Conservation (phyloP, 306 rosid genomes). For the Sophora flavescens region DNA sequence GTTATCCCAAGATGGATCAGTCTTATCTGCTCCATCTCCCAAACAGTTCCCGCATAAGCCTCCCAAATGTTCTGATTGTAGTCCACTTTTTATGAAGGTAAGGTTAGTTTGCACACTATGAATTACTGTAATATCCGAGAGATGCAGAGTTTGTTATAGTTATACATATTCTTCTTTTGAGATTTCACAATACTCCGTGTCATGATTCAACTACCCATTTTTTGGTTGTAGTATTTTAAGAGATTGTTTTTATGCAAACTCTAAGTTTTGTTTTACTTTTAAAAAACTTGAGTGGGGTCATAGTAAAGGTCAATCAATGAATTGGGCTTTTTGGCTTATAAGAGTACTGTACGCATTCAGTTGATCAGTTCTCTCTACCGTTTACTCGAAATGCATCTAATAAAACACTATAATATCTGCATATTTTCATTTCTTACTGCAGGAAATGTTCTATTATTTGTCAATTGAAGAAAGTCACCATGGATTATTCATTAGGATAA, state of each 20-base stretch:
- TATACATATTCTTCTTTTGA: conserved; percentile 25
- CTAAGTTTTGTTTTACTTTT: neutral
- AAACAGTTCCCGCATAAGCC: conserved; percentile 87
- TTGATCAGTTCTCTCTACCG: conserved; percentile 7
- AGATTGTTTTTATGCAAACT: neutral
- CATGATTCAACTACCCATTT: conserved; percentile 5
- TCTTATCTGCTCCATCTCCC: no score
- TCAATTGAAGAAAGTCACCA: conserved; percentile 22
- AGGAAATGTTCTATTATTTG: conserved; percentile 33
- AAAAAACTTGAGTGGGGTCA: conserved; percentile 8
- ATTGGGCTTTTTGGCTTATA: conserved; percentile 23
- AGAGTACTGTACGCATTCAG: neutral
- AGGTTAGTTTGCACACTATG: conserved; percentile 25
- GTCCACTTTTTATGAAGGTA: conserved; percentile 93
- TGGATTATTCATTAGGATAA: conserved; percentile 24
- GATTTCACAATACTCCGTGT: conserved; percentile 7
- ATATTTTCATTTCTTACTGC: conserved; percentile 20
- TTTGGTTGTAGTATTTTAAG: conserved; percentile 23
- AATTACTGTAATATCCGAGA: conserved; percentile 27
- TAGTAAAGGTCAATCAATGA: neutral
- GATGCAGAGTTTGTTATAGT: conserved; percentile 1
- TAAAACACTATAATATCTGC: conserved; percentile 20
- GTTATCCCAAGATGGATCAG: no score
- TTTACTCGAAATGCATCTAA: conserved; percentile 2
- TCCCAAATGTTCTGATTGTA: conserved; percentile 92